Conservation (phyloP, 495 filamentous ascomycete species). For the Penicillium pulvis region DNA sequence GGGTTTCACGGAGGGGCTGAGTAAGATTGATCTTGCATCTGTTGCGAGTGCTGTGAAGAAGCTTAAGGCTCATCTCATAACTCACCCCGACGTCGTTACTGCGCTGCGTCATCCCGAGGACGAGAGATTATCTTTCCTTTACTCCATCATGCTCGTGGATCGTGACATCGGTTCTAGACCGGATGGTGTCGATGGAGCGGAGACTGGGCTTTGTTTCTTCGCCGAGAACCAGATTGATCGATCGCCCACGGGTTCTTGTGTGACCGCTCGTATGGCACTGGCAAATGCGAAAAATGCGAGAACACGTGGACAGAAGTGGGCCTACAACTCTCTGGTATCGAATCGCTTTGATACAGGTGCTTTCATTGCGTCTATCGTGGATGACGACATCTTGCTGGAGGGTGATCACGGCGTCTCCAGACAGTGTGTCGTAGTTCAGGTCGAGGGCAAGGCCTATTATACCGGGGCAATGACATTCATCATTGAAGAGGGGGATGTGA, state of each 20-base stretch:
- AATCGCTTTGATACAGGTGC: slow-evolving; percentile 1
- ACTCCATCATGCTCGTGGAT: slow-evolving; percentile 7
- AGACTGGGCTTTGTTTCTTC: slow-evolving; percentile 27
- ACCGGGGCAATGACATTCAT: slow-evolving; percentile 16
- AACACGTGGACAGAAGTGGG: slow-evolving; percentile 19
- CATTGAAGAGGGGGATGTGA: slow-evolving; percentile 17
- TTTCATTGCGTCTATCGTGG: slow-evolving; percentile 5
- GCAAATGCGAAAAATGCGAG: slow-evolving; percentile 23
- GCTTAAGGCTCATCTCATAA: slow-evolving; percentile 22
- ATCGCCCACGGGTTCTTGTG: slow-evolving; percentile 32
- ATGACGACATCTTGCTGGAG: slow-evolving; percentile 3
- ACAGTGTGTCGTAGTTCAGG: slow-evolving; percentile 5
- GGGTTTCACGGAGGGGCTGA: slow-evolving; percentile 20
- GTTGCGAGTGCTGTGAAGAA: slow-evolving; percentile 14
- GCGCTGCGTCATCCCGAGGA: slow-evolving; percentile 24
- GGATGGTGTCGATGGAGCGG: slow-evolving; percentile 6
- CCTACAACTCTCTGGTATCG: slow-evolving; percentile 30
- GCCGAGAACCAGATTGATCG: slow-evolving; percentile 31
- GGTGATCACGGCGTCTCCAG: background rate
- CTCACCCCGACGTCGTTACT: slow-evolving; percentile 12
- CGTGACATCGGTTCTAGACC: background rate
- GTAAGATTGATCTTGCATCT: slow-evolving; percentile 18
- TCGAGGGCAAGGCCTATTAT: slow-evolving; percentile 24
- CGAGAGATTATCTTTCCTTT: slow-evolving; percentile 24
- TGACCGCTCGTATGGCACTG: slow-evolving; percentile 26